Evolutionary conservation across 345 rosid genomes (phyloP).

Genomic region (Durio zibethinus): DNA sequence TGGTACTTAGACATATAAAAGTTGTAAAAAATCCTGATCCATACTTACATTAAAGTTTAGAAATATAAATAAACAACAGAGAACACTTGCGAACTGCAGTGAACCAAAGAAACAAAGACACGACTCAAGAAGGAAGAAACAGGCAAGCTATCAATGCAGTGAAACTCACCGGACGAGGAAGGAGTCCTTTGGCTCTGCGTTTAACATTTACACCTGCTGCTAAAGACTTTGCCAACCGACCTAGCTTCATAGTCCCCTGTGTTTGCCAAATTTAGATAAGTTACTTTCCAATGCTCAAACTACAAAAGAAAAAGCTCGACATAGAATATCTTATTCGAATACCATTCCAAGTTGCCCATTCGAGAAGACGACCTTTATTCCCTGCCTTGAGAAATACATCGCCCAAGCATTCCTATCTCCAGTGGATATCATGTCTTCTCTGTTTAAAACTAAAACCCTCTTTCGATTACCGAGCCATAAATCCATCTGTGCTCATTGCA

Average conservation of each 20-base stretch:
- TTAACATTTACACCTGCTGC: conserved; percentile 76
- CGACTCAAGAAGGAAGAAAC: background rate
- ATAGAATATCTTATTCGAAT: conserved; percentile 11
- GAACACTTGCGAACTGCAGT: background rate
- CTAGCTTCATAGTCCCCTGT: conserved; percentile 82
- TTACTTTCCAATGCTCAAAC: background rate
- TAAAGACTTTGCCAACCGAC: conserved; percentile 65
- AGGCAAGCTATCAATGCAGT: background rate
- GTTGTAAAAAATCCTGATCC: background rate
- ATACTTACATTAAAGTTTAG: background rate
- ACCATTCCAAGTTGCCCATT: conserved; percentile 88
- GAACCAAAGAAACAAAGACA: background rate
- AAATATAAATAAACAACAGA: background rate
- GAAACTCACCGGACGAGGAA: conserved; percentile 72
- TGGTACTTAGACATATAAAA: background rate
- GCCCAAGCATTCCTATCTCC: conserved; percentile 95
- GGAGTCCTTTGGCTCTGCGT: conserved; percentile 80
- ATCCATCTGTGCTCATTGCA: conserved; percentile 56
- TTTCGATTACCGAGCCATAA: conserved; percentile 94
- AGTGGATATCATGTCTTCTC: conserved; percentile 92
- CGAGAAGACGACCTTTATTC: conserved; percentile 66
- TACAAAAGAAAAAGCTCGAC: background rate
- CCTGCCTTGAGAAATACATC: conserved; percentile 74
- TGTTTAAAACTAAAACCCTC: conserved; percentile 75
- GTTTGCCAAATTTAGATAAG: conserved; percentile 20